Evolutionary conservation across 2,329 filamentous ascomycete species (phyloP), one percentile per base, ranked within the genome.

Genomic region (Phaeosphaeriaceae sp.): DNA sequence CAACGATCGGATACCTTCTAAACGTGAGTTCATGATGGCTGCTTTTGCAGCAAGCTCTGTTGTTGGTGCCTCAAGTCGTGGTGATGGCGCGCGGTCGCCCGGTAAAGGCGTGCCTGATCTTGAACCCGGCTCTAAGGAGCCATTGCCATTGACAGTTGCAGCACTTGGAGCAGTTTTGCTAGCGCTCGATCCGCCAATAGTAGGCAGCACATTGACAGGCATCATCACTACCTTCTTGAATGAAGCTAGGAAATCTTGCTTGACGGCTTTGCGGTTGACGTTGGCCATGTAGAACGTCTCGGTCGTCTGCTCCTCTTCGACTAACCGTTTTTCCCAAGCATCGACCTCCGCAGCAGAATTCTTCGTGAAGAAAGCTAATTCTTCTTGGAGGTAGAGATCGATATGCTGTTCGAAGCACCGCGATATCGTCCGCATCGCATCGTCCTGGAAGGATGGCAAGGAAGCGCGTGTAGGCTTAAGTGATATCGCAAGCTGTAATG

Each of bases 161-260:
- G 60, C 51, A 27, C 58, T 57, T 11, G 66, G 50, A n/a, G 73
- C 60, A 21, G 77, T 69, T 60, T 77, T 82, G 45, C 73, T 74
- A 19, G 82, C 52, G 41, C 63, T 65, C 7, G 72, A 69, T 17
- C 71, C 65, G 21, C 73, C 73, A 62, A 92, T 86, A 48, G 86
- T 89, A 1, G 92, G 91, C 3, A 98, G 82, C 9, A 93, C 94
- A 52, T 92, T 96, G 49, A 99, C 94, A 1, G 95, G 95, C 89
- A 97, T 96, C 93, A 99, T 97, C 64, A 99, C 91, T 9, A 99
- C 95, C 77, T 98, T 98, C 74, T 93, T 97, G 83, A 99, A 99
- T 0, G 93, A 97, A 47, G 89, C 95, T 60, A 99, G 76, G 70
- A 99, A 99, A 75, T 99, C 95, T 66, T 93, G 92, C 80, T 99